Percentiles rank a stretch among this genome's conserved stretches.
phyloP scores from a whole-genome alignment of 495 filamentous ascomycete genomes.

The Trichoderma virens region DNA sequence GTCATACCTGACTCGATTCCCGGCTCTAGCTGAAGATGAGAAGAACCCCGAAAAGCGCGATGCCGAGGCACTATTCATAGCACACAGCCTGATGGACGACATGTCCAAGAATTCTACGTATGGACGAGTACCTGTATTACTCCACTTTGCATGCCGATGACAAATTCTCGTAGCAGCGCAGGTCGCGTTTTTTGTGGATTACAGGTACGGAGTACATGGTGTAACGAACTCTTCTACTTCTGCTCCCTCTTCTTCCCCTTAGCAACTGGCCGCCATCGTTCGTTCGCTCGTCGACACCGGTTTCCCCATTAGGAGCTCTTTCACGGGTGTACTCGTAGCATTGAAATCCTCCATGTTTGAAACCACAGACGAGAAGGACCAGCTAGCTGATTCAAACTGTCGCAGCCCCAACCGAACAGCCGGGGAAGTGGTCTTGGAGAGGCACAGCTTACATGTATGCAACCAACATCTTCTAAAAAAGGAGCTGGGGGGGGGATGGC shows the following conservation, averaged over 20 bases:
- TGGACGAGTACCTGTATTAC: background rate
- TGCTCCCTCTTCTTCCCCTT: too few species aligned
- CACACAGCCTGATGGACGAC: too few species aligned
- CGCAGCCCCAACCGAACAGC: background rate
- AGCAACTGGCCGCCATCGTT: too few species aligned
- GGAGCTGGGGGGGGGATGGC: background rate
- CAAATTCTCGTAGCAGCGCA: background rate
- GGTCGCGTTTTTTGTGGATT: background rate
- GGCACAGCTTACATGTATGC: background rate
- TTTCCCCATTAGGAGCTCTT: background rate
- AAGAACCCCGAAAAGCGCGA: background rate
- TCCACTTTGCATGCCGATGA: background rate
- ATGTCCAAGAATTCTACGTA: too few species aligned
- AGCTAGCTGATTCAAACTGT: slow-evolving; percentile 1
- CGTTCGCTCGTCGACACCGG: background rate
- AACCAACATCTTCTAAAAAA: background rate
- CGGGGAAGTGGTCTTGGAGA: background rate
- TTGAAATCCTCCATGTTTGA: background rate
- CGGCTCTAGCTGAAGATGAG: background rate
- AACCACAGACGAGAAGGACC: background rate
- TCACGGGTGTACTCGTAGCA: background rate
- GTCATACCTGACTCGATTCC: background rate
- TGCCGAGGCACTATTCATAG: background rate
- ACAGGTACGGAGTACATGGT: too few species aligned
- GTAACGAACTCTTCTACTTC: background rate